Conservation (phyloP, 495 filamentous ascomycete genomes). For the Xylaria palmicola region DNA sequence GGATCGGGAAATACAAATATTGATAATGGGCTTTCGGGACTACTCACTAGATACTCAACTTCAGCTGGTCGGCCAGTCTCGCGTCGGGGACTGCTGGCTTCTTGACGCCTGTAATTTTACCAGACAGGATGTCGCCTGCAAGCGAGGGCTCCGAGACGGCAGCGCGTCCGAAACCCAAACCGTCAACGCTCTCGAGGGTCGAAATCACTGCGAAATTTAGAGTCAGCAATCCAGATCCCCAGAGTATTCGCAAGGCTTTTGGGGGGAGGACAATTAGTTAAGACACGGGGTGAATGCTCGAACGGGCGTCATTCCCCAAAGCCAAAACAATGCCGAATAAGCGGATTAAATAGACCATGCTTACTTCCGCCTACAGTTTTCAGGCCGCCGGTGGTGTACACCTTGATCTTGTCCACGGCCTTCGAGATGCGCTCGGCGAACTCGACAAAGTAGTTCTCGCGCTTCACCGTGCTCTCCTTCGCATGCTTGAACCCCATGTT, state of each 20-base stretch:
- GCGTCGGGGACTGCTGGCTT: slow-evolving; percentile 17
- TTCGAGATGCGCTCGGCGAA: slow-evolving; percentile 60
- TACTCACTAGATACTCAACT: background rate
- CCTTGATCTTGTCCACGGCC: slow-evolving; percentile 53
- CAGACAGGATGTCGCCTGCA: slow-evolving; percentile 45
- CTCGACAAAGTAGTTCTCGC: slow-evolving; percentile 67
- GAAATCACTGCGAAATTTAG: background rate
- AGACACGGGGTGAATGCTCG: background rate
- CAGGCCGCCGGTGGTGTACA: slow-evolving; percentile 62
- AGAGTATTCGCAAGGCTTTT: background rate
- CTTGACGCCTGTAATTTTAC: slow-evolving; percentile 50
- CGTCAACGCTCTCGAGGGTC: slow-evolving; percentile 54
- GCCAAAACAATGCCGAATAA: background rate
- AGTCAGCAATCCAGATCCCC: background rate
- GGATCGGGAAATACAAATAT: background rate
- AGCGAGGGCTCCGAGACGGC: slow-evolving; percentile 51
- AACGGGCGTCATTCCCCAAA: background rate
- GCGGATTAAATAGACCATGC: background rate
- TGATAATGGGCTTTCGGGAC: background rate
- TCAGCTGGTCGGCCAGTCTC: slow-evolving; percentile 1
- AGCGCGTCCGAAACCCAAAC: slow-evolving; percentile 54
- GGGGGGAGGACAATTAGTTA: background rate
- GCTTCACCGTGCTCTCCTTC: slow-evolving; percentile 51
- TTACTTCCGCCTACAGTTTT: slow-evolving; percentile 47
- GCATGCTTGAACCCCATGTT: slow-evolving; percentile 49